Evolutionary conservation across 176 grass and related monocot genomes (phyloP), one percentile per base, ranked within the genome.

Genomic region (Cenchrus fungigraminus): DNA sequence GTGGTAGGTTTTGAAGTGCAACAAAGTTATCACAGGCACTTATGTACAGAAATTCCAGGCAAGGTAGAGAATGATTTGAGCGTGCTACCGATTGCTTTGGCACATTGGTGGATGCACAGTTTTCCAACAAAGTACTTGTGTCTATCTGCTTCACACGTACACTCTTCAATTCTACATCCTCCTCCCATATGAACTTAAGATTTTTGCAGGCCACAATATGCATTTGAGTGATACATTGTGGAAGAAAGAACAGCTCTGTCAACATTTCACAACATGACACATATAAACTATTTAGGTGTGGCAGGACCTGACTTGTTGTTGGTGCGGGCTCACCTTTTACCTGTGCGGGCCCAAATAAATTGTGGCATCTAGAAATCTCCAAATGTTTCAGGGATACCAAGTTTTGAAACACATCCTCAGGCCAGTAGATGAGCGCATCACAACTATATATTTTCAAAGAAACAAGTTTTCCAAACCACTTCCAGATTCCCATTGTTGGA

Each of bases 151-250:
- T n/a, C 25, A 32, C 62, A 6, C 32, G 62, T 13, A 34, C 28
- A 65, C 12, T 32, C 4, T 65, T 65, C 1, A 12, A 65, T 32
- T 65, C 62, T 32, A 25, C 12, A 28, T 46, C 13, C 80, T 34
- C 80, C 9, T 50, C 55, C 9, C 4, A 46, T 47, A 19, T 46
- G 55, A 51, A 62, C 22, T 73, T 55, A 7, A 83, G 4, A 32
- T 4, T 65, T 5, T 6, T 6, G n/a, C 68, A 83, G 0, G 0
- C 0, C 5, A 0, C 0, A n/a, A 10, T 50, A 0, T 1, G 0
- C 4, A 72, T 20, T 0, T 7, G 0, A 32, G 4, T 73, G n/a
- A 83, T 69, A 9, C 55, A n/a, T 50, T n/a, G 25, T 9, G 80
- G 55, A 20, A 83, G 55, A 50, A 46, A 9, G 44, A 83, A 83